Percentiles rank a stretch among this genome's conserved stretches.
These are phyloP conservation scores for Nemophila menziesii DNA, from an alignment of 257 asterid genomes.

Conservation along the genomic window DNA sequence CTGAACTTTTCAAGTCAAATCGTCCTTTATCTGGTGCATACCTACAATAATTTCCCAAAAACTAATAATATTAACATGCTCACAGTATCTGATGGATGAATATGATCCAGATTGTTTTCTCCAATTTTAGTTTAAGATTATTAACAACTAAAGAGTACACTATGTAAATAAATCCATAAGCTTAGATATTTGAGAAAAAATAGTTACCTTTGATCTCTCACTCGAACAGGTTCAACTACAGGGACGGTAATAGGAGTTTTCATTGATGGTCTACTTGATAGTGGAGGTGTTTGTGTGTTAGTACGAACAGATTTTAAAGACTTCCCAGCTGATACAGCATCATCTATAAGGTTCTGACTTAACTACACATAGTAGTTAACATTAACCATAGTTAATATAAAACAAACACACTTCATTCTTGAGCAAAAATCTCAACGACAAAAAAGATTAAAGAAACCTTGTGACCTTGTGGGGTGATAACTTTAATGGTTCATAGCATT, in stretches of 20 bases:
- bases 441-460: background rate
- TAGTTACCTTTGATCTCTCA: constrained; percentile 62
- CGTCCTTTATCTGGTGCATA: constrained; percentile 55
- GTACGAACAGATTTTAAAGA: constrained; percentile 81
- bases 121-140: background rate
- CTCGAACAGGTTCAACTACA: constrained; percentile 67
- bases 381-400: constrained; percentile 20
- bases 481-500: too few relatives aligned
- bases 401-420: background rate
- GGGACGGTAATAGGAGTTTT: constrained; percentile 54
- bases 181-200: background rate
- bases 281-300: constrained; percentile 36
- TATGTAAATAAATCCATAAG: background rate
- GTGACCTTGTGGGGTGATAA: too few relatives aligned
- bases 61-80: constrained; percentile 6
- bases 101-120: background rate
- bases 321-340: constrained; percentile 88
- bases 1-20: constrained; percentile 50
- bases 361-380: constrained; percentile 52
- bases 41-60: constrained; percentile 37
- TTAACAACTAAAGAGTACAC: background rate
- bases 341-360: constrained; percentile 92
- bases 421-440: background rate
- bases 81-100: background rate
- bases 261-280: constrained; percentile 56